phyloP scores from a whole-genome alignment of 1,139 yeast species.

The Blastobotrys raffinosifermentans region DNA sequence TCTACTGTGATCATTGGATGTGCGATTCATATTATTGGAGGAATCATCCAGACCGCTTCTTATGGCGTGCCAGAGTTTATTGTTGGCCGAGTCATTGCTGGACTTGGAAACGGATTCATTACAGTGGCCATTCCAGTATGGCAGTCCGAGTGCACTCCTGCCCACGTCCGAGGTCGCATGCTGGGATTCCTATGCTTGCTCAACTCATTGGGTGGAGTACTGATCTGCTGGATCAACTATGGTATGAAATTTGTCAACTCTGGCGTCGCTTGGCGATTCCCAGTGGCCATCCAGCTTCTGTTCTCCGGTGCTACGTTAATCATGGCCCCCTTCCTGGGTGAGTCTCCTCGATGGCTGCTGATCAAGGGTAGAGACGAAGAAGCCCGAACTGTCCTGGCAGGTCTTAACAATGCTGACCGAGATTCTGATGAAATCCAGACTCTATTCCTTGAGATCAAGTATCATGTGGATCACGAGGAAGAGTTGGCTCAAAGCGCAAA shows the following conservation, averaged over 20 bases:
- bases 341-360: constrained; percentile 63
- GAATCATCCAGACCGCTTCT: constrained; percentile 65
- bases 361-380: constrained; percentile 54
- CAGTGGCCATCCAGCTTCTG: constrained; percentile 6
- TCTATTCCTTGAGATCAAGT: constrained; percentile 1
- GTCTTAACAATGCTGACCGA: constrained; percentile 1
- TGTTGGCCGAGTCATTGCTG: constrained; percentile 67
- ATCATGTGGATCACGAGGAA: constrained; percentile 6
- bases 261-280: constrained; percentile 6
- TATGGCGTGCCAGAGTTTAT: constrained; percentile 65
- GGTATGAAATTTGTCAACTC: constrained; percentile 6
- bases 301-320: constrained; percentile 3
- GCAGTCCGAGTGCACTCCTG: constrained; percentile 18
- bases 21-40: constrained; percentile 12
- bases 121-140: constrained; percentile 19
- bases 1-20: constrained; percentile 3
- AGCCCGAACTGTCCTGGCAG: constrained; percentile 37
- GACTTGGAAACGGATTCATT: constrained; percentile 35
- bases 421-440: constrained; percentile 6
- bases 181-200: constrained; percentile 8
- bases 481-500: constrained; percentile 1
- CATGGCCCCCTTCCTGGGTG: constrained; percentile 10
- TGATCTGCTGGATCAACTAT: constrained; percentile 7
- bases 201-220: constrained; percentile 47
- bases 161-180: constrained; percentile 15